A percentile compares a stretch with the other conserved stretches of the same genome.
phyloP scores from a whole-genome alignment of 23 red algal genomes.

The Agarophyton chilense region DNA sequence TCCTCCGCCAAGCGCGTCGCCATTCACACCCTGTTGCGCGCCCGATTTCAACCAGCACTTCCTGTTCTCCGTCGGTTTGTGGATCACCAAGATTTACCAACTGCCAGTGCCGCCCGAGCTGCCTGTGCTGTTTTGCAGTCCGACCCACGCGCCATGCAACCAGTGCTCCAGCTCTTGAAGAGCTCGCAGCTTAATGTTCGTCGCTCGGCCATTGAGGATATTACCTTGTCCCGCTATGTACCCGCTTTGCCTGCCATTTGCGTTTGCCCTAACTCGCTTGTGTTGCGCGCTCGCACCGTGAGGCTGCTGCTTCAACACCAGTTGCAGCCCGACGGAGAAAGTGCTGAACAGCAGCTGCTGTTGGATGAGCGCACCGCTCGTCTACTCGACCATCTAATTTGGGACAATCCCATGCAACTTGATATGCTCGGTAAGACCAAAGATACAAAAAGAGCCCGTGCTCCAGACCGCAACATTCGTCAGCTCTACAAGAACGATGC shows the following conservation, averaged over 20 bases:
- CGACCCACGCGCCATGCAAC: slow-evolving; percentile 43
- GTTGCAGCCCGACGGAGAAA: not conserved
- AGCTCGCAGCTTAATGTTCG: slow-evolving; percentile 55
- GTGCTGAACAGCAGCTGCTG: not conserved
- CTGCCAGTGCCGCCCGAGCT: slow-evolving; percentile 46
- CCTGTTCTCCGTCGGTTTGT: slow-evolving; percentile 27
- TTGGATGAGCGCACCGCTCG: slow-evolving; percentile 36
- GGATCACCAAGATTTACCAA: slow-evolving; percentile 33
- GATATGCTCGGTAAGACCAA: slow-evolving; percentile 71
- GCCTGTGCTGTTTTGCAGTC: slow-evolving; percentile 43
- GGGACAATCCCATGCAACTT: slow-evolving; percentile 71
- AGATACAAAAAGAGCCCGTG: slow-evolving; percentile 68
- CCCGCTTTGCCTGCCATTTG: slow-evolving; percentile 52
- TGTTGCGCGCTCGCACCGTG: slow-evolving; percentile 65
- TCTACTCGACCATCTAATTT: slow-evolving; percentile 67
- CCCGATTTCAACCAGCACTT: slow-evolving; percentile 35
- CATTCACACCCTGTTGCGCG: slow-evolving; percentile 64
- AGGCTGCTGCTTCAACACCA: slow-evolving; percentile 43
- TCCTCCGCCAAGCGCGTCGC: slow-evolving; percentile 53
- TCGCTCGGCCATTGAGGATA: slow-evolving; percentile 79
- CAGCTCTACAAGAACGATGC: slow-evolving; percentile 88
- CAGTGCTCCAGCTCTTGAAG: slow-evolving; percentile 50
- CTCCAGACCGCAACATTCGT: slow-evolving; percentile 48
- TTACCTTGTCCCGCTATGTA: slow-evolving; percentile 53
- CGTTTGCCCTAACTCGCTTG: slow-evolving; percentile 66